Evolutionary conservation across 495 filamentous ascomycete genomes (phyloP).

Genomic region (Parachaetomium inaequale): DNA sequence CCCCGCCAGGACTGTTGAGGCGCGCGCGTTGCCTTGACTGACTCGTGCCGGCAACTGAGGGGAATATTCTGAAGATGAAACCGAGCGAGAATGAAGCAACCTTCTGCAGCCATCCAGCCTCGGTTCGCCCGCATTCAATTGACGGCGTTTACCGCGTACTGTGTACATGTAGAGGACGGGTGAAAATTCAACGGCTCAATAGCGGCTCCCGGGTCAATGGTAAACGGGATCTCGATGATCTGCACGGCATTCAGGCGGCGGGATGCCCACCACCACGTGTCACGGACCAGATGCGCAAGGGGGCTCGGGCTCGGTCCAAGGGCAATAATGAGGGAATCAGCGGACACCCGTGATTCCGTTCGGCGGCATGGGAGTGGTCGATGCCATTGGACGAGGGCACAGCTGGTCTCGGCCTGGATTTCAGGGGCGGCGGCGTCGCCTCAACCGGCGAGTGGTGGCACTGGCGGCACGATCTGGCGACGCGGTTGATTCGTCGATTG

Average conservation of each 20-base stretch:
- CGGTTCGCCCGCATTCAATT: no score
- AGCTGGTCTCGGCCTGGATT: not conserved
- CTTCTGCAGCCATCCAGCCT: not conserved
- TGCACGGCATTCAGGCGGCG: constrained; percentile 4
- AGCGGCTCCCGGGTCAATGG: not conserved
- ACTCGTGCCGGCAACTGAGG: not conserved
- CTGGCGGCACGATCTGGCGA: constrained; percentile 1
- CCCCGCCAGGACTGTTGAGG: not conserved
- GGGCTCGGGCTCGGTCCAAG: not conserved
- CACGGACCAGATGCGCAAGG: not conserved
- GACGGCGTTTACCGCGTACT: no score
- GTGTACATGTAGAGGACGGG: not conserved
- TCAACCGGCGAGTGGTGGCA: not conserved
- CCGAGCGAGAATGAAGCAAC: not conserved
- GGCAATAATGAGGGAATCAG: not conserved
- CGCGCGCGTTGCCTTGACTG: not conserved
- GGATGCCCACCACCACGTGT: not conserved
- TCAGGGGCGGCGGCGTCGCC: not conserved
- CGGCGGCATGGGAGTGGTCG: not conserved
- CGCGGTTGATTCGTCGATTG: constrained; percentile 15
- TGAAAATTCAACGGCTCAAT: not conserved
- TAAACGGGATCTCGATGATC: not conserved
- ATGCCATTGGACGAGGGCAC: not conserved
- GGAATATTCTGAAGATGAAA: not conserved
- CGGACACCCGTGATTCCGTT: not conserved